These are phyloP conservation scores for Massarina eburnea DNA, from an alignment of 2,329 filamentous ascomycete genomes.

Conservation along the genomic window DNA sequence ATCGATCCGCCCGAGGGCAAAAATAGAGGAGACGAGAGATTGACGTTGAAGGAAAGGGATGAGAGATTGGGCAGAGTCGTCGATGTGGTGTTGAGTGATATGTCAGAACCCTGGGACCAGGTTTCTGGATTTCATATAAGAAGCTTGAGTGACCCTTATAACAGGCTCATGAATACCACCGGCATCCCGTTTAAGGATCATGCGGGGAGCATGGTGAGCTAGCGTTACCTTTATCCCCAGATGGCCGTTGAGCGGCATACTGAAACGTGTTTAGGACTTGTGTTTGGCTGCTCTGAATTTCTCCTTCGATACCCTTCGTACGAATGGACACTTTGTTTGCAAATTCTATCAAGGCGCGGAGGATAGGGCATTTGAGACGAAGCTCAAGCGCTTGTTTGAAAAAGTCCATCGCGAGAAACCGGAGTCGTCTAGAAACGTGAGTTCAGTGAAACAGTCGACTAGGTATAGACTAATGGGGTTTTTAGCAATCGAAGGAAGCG, in stretches of 20 bases:
- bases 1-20: conserved; percentile 14
- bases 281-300: conserved; percentile 85
- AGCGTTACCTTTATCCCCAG: not conserved
- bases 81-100: conserved; percentile 95
- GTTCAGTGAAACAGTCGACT: conserved; percentile 1
- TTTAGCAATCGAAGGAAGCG: conserved; percentile 77
- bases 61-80: conserved; percentile 62
- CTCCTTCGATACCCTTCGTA: conserved; percentile 77
- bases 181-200: conserved; percentile 86
- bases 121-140: conserved; percentile 76
- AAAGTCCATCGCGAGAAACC: conserved; percentile 88
- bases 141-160: conserved; percentile 92
- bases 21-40: conserved; percentile 22
- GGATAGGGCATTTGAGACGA: conserved; percentile 75
- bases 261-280: conserved; percentile 66
- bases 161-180: conserved; percentile 99
- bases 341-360: conserved; percentile 95
- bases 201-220: conserved; percentile 84
- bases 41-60: conserved; percentile 38
- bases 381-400: conserved; percentile 73
- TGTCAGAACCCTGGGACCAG: conserved; percentile 95
- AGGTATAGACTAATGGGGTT: not conserved
- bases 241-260: not conserved
- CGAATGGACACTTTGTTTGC: conserved; percentile 89
- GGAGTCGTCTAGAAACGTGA: conserved; percentile 81